Evolutionary conservation across 768 basidiomycete species (phyloP), one percentile per base, ranked within the genome.

Genomic region (Terana coerulea): DNA sequence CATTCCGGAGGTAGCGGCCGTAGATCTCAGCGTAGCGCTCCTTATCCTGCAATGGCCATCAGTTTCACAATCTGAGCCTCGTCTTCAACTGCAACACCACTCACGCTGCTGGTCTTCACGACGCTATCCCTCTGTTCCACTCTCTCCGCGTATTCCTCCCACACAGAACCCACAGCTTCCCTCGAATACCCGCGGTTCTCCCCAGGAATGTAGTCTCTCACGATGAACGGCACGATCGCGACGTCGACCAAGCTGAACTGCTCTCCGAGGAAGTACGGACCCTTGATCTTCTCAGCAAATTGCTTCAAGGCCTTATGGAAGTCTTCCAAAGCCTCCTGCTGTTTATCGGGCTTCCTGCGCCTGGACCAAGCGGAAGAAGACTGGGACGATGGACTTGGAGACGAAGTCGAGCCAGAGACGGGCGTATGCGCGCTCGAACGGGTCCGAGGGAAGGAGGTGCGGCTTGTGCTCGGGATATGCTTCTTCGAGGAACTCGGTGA

Each of bases 401-500:
- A 79, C 64, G 53, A 77, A 70, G 59, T 83, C 78, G 31, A 81
- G 65, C 76, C 77, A 77, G 51, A 82, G 70, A 31, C 80, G 73
- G 2, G 69, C 72, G 35, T 68, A 60, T 0, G 77, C 79, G 5
- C 75, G 71, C 7, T 69, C 69, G 36, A 67, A 69, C 1, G 81
- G 76, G 49, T 81, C 76, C 2, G 54, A 41, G 0, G 82, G 79
- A 29, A 79, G 70, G 12, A 83, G 60, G 15, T 61, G 60, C 5
- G 77, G 75, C 31, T 67, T 69, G 49, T 71, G 47, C 5, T 57
- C 44, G 12, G 74, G 72, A 60, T 74, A 79, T 6, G 75, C 73
- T 35, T 85, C 83, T 53, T 85, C 82, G 45, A 85, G 69, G 61
- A 81, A 82, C 61, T 85, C 81, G 61, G 74, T 73, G 24, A 85